Conservation (phyloP, 148 eudicot species). For the Tetragonia tetragonoides region DNA sequence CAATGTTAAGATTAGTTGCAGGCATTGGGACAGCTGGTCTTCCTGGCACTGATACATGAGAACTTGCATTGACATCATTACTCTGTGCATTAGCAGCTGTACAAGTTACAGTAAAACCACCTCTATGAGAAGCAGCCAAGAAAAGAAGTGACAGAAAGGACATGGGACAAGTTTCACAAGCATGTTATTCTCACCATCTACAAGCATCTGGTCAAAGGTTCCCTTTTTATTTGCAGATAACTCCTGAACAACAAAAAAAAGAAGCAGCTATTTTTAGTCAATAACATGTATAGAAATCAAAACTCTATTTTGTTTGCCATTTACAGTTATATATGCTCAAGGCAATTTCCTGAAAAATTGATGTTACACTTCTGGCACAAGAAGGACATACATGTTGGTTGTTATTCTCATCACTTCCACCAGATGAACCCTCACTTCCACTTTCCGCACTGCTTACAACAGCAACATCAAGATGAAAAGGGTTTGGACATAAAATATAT, state of each 20-base stretch:
- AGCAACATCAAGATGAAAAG: constrained; percentile 9
- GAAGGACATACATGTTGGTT: constrained; percentile 55
- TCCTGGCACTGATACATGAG: constrained; percentile 56
- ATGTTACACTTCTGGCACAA: background rate
- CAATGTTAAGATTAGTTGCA: constrained; percentile 75
- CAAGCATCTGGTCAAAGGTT: constrained; percentile 92
- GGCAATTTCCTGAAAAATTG: background rate
- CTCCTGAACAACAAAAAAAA: constrained; percentile 42
- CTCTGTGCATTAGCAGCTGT: constrained; percentile 71
- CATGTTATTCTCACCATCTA: constrained; percentile 53
- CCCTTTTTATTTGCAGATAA: constrained; percentile 62
- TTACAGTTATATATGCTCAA: background rate
- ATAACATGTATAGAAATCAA: background rate
- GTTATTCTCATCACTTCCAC: constrained; percentile 76
- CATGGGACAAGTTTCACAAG: background rate
- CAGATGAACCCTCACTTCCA: constrained; percentile 87
- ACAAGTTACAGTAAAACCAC: constrained; percentile 9
- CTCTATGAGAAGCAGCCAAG: background rate
- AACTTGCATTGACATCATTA: constrained; percentile 30
- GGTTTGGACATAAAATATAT: background rate
- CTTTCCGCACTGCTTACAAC: constrained; percentile 69
- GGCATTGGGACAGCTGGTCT: constrained; percentile 56
- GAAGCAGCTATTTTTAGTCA: background rate
- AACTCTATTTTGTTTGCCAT: background rate
- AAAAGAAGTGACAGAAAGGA: background rate